Evolutionary conservation across 176 grass and related monocot species (phyloP).

Genomic region (Zea mays): DNA sequence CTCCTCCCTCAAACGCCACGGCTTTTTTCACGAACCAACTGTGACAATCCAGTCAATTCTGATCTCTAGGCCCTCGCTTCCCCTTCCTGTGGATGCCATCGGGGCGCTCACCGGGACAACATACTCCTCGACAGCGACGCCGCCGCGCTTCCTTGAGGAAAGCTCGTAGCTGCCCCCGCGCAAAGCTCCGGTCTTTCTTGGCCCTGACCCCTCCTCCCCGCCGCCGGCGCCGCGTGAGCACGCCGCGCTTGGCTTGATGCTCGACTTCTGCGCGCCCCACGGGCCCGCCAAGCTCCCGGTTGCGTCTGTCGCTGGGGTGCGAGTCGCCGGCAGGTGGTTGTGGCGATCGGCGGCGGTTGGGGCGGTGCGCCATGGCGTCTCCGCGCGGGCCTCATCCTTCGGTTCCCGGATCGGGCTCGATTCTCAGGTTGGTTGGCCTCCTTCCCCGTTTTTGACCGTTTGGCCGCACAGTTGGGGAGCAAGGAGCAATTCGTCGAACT

Average conservation of each 20-base stretch:
- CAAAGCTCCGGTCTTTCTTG: slow-evolving; percentile 22
- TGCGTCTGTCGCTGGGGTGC: slow-evolving; percentile 32
- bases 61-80: neutral
- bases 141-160: neutral
- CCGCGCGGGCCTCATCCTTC: slow-evolving; percentile 50
- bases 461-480: slow-evolving; percentile 25
- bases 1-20: slow-evolving; percentile 6
- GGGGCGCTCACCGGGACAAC: slow-evolving; percentile 31
- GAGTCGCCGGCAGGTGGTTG: slow-evolving; percentile 39
- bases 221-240: neutral
- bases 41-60: slow-evolving; percentile 19
- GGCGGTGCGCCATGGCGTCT: slow-evolving; percentile 40
- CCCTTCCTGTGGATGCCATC: slow-evolving; percentile 48
- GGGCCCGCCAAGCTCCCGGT: slow-evolving; percentile 41
- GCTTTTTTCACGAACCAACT: slow-evolving; percentile 7
- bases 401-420: slow-evolving; percentile 77
- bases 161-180: neutral
- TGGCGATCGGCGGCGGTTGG: slow-evolving; percentile 33
- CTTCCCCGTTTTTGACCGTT: slow-evolving; percentile 19
- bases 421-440: slow-evolving; percentile 60
- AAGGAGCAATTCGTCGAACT: slow-evolving; percentile 34
- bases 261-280: slow-evolving; percentile 53
- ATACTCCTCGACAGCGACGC: slow-evolving; percentile 23
- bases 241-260: slow-evolving; percentile 45
- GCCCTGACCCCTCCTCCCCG: slow-evolving; percentile 2